Conservation (phyloP, 2,329 filamentous ascomycete species). For the Ophiobolus disseminans region DNA sequence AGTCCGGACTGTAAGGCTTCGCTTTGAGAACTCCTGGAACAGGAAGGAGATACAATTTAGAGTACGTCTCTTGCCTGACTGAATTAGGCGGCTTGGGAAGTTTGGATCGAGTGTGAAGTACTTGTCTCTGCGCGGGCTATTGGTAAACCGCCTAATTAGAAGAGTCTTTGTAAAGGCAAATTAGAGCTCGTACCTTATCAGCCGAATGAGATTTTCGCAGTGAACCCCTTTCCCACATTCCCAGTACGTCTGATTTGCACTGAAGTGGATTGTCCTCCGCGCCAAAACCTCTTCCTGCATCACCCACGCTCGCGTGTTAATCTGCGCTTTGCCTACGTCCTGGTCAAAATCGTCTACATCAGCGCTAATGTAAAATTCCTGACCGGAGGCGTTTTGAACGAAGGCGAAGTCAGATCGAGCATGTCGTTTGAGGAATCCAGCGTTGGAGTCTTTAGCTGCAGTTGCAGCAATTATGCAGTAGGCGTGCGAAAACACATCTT, state of each 20-base stretch:
- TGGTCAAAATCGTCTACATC: slow-evolving; percentile 20
- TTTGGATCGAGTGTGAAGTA: slow-evolving; percentile 20
- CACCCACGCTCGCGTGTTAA: slow-evolving; percentile 30
- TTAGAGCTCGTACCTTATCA: slow-evolving; percentile 20
- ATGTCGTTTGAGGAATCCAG: slow-evolving; percentile 24
- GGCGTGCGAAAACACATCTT: slow-evolving; percentile 4
- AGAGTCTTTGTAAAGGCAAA: slow-evolving; percentile 5
- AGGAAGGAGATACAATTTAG: slow-evolving; percentile 16
- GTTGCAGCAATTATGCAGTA: slow-evolving; percentile 11
- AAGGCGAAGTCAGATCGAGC: slow-evolving; percentile 7
- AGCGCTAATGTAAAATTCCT: slow-evolving; percentile 15
- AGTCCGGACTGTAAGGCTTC: slow-evolving; percentile 10
- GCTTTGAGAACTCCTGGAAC: slow-evolving; percentile 20
- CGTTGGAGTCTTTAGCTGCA: slow-evolving; percentile 15
- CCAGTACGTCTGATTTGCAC: slow-evolving; percentile 23
- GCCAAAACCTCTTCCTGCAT: slow-evolving; percentile 26
- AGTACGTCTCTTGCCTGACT: slow-evolving; percentile 7
- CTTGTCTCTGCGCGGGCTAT: slow-evolving; percentile 11
- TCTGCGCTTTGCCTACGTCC: slow-evolving; percentile 12
- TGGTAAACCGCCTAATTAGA: not conserved
- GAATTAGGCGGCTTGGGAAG: slow-evolving; percentile 19
- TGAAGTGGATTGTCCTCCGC: slow-evolving; percentile 26
- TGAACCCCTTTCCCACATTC: slow-evolving; percentile 25
- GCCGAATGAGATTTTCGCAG: slow-evolving; percentile 22
- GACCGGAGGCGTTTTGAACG: slow-evolving; percentile 10